Conservation (phyloP, 192 early-diverging fungal genomes). For the Entomortierella beljakovae region DNA sequence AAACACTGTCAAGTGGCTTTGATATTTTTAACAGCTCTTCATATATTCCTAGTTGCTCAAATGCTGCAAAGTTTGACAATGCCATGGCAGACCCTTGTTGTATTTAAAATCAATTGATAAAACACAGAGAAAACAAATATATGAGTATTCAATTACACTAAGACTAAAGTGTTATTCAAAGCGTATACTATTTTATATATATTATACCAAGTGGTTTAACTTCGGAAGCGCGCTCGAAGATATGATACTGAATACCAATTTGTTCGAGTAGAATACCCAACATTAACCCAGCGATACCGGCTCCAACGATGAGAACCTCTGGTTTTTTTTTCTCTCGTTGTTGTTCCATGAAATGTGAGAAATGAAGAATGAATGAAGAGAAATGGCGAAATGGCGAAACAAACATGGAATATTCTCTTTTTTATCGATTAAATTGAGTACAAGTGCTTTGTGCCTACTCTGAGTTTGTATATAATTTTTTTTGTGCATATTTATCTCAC, state of each 20-base stretch:
- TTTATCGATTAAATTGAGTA: no score
- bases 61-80: background rate
- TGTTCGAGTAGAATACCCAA: conserved; percentile 1
- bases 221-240: background rate
- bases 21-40: background rate
- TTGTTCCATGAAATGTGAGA: no score
- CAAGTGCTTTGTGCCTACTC: no score
- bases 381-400: no score
- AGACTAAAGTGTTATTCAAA: no score
- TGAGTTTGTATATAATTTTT: no score
- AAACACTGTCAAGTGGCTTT: background rate
- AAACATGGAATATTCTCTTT: no score
- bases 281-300: background rate
- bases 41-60: background rate
- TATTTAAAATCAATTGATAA: no score
- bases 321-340: background rate
- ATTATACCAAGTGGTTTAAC: conserved; percentile 8
- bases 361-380: no score
- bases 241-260: background rate
- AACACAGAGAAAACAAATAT: background rate
- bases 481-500: no score
- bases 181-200: no score
- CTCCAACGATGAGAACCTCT: background rate
- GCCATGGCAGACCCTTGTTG: conserved; percentile 2
- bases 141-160: no score